Evolutionary conservation across 768 basidiomycete genomes (phyloP), one percentile per base, ranked within the genome.

Genomic region (Lentinula boryana): DNA sequence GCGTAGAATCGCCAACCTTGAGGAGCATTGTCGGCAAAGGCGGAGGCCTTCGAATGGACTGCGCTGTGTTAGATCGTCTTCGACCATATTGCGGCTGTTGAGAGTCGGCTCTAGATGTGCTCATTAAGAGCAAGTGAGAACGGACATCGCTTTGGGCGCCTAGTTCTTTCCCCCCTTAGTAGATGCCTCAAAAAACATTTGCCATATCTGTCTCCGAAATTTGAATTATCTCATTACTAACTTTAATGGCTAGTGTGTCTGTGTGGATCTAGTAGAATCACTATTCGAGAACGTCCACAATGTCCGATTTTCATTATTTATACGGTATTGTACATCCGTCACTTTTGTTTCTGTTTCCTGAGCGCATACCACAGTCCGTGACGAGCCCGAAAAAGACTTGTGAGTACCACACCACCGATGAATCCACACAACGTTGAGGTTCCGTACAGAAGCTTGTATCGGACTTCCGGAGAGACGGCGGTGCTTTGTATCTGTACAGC

Each of bases 31-130:
- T 64, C 12, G 66, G 56, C 18, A 63, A 60, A 4, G 78, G 76
- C 5, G 76, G 71, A 36, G 79, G 73, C 62, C 84, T 79, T 62
- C 84, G 77, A 61, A 82, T 74, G 3, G 89, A 91, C 58, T 88
- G 88, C 0, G 83, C 80, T 1, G 90, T 91, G 69, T 89, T 90
- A 38, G 90, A 90, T 51, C 89, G 81, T 63, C 86, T 82, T 44
- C 88, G 81, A 60, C 80, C 76, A 65, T 76, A 82, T 60, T 79
- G 78, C 10, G 78, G 69, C 12, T 80, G 76, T 65, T 84, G 85
- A n/a, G 88, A 83, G 70, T 87, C 86, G 56, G 84, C 80, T 67
- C 88, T 81, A 36, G 83, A 84, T 8, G 75, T 76, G 41, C 79
- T 75, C 89, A 89, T 89, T 43, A 43, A 33, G 58, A 59, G 35